Evolutionary conservation across 768 basidiomycete genomes (phyloP).

Genomic region (Leucogyrophana mollusca): DNA sequence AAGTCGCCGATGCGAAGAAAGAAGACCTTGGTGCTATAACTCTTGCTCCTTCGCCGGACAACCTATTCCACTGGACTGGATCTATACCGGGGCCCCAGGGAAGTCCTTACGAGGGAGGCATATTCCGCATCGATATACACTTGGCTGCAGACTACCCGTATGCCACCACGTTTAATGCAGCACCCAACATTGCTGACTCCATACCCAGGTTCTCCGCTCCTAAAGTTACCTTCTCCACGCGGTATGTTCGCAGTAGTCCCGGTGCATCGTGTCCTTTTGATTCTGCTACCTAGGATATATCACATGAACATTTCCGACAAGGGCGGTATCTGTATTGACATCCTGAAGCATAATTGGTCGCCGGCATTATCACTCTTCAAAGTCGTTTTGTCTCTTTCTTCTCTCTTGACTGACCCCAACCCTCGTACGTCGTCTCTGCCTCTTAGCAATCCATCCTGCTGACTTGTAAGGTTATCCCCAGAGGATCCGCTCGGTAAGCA

Average conservation of each 20-base stretch:
- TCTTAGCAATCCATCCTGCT: conserved; percentile 9
- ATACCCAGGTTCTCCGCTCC: conserved; percentile 71
- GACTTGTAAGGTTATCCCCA: conserved; percentile 20
- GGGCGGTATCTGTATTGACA: conserved; percentile 83
- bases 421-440: conserved; percentile 58
- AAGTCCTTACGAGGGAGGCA: conserved; percentile 78
- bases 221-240: conserved; percentile 69
- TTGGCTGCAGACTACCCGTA: conserved; percentile 81
- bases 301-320: conserved; percentile 87
- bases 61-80: conserved; percentile 72
- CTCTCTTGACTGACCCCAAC: conserved; percentile 91
- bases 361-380: conserved; percentile 93
- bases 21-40: conserved; percentile 78
- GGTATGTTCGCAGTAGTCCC: conserved; percentile 38
- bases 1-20: conserved; percentile 77
- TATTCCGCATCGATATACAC: conserved; percentile 65
- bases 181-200: conserved; percentile 3
- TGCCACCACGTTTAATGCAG: conserved; percentile 22
- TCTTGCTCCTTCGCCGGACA: conserved; percentile 62
- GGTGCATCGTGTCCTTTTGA: background rate
- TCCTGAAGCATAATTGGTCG: conserved; percentile 92
- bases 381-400: conserved; percentile 90
- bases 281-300: conserved; percentile 56
- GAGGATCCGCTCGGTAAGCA: conserved; percentile 69
- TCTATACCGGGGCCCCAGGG: conserved; percentile 81